Evolutionary conservation across 495 filamentous ascomycete genomes (phyloP), one percentile per base, ranked within the genome.

Genomic region (Amphirosellinia nigrospora): DNA sequence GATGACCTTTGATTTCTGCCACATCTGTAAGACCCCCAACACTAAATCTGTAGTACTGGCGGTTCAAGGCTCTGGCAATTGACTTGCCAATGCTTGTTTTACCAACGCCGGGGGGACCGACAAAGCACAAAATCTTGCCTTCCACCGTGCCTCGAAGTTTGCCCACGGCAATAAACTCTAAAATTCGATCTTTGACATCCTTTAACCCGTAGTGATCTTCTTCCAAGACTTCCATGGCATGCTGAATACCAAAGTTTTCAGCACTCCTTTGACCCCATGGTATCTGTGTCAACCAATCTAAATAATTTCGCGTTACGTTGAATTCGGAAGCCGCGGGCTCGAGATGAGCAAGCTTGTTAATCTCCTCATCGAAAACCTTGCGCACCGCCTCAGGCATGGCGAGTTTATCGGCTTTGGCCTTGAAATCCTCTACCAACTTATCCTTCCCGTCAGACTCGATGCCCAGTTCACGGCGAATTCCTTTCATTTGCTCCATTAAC

Each of bases 401-500:
- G 39, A 99, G 84, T 79, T 96, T 98, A 70, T 89, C 88, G 0
- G 93, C 94, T 83, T 97, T 98, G 78, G 97, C 94, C 80, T 91
- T 95, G 82, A 98, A 99, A 76, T 91, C 96, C 80, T 98, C 96
- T 2, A 98, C 92, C 32, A 99, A 86, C 81, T 97, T 98, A 69
- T 99, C 96, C 79, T 97, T 99, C 39, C 96, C 96, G 75, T 99
- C 96, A 4, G 93, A 96, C 79, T 98, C 96, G 66, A 98, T 93
- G 16, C 96, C 96, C 26, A 99, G 86, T 78, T 99, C 96, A 64
- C 95, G 86, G 70, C 92, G 90, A 75, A 99, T 98, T n/a, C 94
- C 96, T 82, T 98, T 98, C 94, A 98, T 96, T 76, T 99, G 96
- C 79, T 99, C 96, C 93, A 96, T 95, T 23, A 99, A 83, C 93